Evolutionary conservation across 352 stramenopile species (phyloP), one percentile per base, ranked within the genome.

Genomic region (Phytophthora hybrid): DNA sequence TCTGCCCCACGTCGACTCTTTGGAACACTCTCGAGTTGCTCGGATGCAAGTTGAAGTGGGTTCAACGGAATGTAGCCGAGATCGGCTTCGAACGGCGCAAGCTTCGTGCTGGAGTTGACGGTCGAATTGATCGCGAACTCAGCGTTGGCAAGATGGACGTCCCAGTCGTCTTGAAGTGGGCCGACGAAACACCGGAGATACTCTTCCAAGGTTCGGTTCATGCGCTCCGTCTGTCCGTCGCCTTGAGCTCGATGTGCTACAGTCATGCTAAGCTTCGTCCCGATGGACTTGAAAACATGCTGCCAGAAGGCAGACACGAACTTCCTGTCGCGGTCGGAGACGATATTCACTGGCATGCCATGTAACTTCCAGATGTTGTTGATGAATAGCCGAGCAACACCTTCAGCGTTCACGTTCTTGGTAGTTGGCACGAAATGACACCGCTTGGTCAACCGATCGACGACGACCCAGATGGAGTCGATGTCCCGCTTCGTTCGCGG

Each of bases 361-460:
- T 62, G 59, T 3, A 47, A 23, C 41, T 56, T 65, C 59, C 9
- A 65, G 29, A 67, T 73, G 18, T 71, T 29, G 7, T 74, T 53
- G 31, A 73, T 41, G 57, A 71, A 74, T 1, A 66, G 39, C 18
- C 26, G 14, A 14, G 29, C 53, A 23, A 65, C 54, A 3, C 54
- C 47, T 57, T 74, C 60, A 16, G 59, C 60, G 49, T 21, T 58
- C 31, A 61, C 57, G 0, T 39, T 69, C 14, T 70, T 74, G 0
- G 32, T 74, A 0, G 54, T 56, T 1, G 34, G 13, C 0, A 66
- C n/a, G 9, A 66, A 70, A 10, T 62, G 13, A 16, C 56, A 68
- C 9, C 71, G 37, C 23, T 71, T 74, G 0, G 62, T 62, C 9
- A 78, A 47, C n/a, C 63, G n/a, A 31, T 75, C 69, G 7, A 71